Evolutionary conservation across 768 basidiomycete species (phyloP), one percentile per base, ranked within the genome.

Genomic region (Lactifluus rugatus): DNA sequence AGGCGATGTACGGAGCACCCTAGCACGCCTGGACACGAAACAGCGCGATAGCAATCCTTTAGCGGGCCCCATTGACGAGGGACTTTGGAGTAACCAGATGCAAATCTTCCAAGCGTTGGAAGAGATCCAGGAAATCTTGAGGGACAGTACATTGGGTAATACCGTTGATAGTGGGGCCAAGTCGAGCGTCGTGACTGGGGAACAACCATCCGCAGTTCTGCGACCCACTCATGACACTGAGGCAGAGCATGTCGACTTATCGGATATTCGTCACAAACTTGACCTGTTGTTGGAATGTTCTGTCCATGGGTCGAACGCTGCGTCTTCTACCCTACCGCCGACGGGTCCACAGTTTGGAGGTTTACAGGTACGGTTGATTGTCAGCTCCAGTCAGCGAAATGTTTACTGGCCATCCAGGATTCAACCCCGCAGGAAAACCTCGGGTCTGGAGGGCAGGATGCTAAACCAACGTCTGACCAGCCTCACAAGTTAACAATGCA

Each of bases 91-190:
- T 26, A 42, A 59, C 16, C 41, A 55, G 21, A 36, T 26, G 2
- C 53, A 59, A 14, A 56, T 55, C 16, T 44, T 56, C 23, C 53
- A 42, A 8, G 54, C 31, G 17, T 62, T 80, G 39, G 75, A 73
- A 28, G 75, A 70, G 16, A 67, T 81, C 42, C 70, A 73, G 51
- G 52, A 56, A 2, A 73, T 72, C n/a, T 63, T 83, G 52, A 70
- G 69, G 13, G 65, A 65, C 8, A 69, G 76, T 36, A 66, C 76
- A 36, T 72, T 75, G 32, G 73, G 70, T 54, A 64, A 74, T 16
- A 57, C 62, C 14, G 67, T 67, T 26, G 68, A 69, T 37, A 28
- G 39, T 37, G 37, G 19, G 36, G 25, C 14, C n/a, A 44, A 41
- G 25, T 19, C 34, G 25, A 34, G n/a, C 44, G 17, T 14, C 49